Percentiles rank a stretch among this genome's conserved stretches.
phyloP scores from a whole-genome alignment of 2,329 filamentous ascomycete species.

The Coleophoma crateriformis region DNA sequence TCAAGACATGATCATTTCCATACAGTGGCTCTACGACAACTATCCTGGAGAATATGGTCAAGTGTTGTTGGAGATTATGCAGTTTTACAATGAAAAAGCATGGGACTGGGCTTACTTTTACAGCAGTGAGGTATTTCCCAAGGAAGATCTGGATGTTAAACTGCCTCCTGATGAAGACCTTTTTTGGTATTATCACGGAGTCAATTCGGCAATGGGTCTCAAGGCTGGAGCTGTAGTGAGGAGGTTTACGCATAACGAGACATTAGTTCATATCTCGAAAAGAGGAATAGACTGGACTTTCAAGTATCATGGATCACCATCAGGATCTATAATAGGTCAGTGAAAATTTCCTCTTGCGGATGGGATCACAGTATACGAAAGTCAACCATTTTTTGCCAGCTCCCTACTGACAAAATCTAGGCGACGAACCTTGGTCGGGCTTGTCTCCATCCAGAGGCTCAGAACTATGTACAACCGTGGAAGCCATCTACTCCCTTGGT shows the following conservation, averaged over 20 bases:
- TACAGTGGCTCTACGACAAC: slow-evolving; percentile 31
- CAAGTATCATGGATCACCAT: slow-evolving; percentile 32
- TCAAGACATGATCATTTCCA: slow-evolving; percentile 24
- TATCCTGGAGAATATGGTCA: slow-evolving; percentile 17
- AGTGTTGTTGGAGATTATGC: slow-evolving; percentile 25
- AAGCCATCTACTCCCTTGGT: slow-evolving; percentile 27
- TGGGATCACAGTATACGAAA: not conserved
- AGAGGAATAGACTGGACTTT: slow-evolving; percentile 32
- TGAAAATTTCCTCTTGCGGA: slow-evolving; percentile 14
- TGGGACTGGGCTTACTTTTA: slow-evolving; percentile 18
- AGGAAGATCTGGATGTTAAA: slow-evolving; percentile 2
- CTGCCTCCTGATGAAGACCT: slow-evolving; percentile 5
- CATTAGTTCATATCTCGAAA: slow-evolving; percentile 29
- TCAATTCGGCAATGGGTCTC: slow-evolving; percentile 30
- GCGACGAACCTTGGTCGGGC: slow-evolving; percentile 30
- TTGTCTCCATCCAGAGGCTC: slow-evolving; percentile 19
- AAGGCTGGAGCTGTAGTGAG: slow-evolving; percentile 35
- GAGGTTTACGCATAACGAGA: slow-evolving; percentile 31
- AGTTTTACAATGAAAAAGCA: slow-evolving; percentile 11
- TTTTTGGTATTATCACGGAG: slow-evolving; percentile 27
- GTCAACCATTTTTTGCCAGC: not conserved
- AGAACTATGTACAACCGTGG: slow-evolving; percentile 30
- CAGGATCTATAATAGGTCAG: slow-evolving; percentile 36
- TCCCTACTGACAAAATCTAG: slow-evolving; percentile 5
- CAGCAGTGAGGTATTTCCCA: slow-evolving; percentile 13